Evolutionary conservation across 305 asterid species (phyloP).

Genomic region (Solanum hybrid): DNA sequence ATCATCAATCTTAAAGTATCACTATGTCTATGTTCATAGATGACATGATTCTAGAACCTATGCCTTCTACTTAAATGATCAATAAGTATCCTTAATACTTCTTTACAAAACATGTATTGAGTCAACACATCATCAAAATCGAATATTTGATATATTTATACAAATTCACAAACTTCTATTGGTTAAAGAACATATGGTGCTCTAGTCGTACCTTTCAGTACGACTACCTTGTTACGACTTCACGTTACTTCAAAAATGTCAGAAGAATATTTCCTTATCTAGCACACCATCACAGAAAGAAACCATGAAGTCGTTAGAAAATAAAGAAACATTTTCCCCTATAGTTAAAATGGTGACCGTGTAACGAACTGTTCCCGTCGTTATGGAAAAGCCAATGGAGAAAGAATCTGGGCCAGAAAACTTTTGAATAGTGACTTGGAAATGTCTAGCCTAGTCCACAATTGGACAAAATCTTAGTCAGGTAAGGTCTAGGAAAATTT

Average conservation of each 20-base stretch:
- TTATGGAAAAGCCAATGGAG: too few relatives aligned
- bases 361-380: too few relatives aligned
- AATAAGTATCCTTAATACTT: neutral
- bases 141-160: neutral
- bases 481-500: too few relatives aligned
- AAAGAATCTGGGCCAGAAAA: too few relatives aligned
- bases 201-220: too few relatives aligned
- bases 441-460: too few relatives aligned
- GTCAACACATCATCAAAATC: neutral
- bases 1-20: neutral
- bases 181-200: neutral
- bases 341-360: too few relatives aligned
- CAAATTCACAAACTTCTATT: neutral
- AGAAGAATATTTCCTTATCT: neutral
- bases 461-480: too few relatives aligned
- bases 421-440: too few relatives aligned
- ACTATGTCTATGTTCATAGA: neutral
- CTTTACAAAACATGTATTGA: neutral
- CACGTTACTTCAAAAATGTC: neutral
- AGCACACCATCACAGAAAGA: neutral
- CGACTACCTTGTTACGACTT: too few relatives aligned
- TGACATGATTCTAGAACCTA: neutral
- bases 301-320: neutral
- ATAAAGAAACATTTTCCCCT: too few relatives aligned
- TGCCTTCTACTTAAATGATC: neutral